Conservation (phyloP, 768 basidiomycete species). For the Dendrothele bispora region DNA sequence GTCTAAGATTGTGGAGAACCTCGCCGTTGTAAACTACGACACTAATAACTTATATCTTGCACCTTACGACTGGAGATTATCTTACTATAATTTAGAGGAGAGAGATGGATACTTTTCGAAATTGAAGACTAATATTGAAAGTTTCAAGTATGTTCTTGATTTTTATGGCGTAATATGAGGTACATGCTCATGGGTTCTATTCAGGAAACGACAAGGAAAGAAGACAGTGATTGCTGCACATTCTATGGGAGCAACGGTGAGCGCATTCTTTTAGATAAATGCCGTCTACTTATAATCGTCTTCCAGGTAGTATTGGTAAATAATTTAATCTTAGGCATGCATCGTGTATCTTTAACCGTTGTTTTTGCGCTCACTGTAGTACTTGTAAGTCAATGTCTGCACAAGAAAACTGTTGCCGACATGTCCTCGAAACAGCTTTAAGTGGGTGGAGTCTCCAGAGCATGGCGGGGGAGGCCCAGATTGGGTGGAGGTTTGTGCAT, state of each 20-base stretch:
- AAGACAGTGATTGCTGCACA: constrained; percentile 85
- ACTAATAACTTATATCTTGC: constrained; percentile 84
- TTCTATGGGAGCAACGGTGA: constrained; percentile 82
- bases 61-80: constrained; percentile 89
- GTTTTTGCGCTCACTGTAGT: constrained; percentile 43
- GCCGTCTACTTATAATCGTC: constrained; percentile 1
- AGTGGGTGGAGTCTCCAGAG: constrained; percentile 92
- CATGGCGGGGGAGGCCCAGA: constrained; percentile 79
- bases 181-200: no score
- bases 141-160: constrained; percentile 54
- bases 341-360: constrained; percentile 5
- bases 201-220: constrained; percentile 64
- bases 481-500: constrained; percentile 81
- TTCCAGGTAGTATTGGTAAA: constrained; percentile 39
- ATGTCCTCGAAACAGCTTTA: constrained; percentile 53
- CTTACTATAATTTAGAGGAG: constrained; percentile 82
- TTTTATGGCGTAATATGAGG: background rate
- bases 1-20: constrained; percentile 92
- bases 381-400: no score
- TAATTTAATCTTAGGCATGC: constrained; percentile 1
- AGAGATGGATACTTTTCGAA: constrained; percentile 88
- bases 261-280: constrained; percentile 17
- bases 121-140: constrained; percentile 80
- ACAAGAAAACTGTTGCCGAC: background rate
- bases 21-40: constrained; percentile 91